Evolutionary conservation across 2,329 filamentous ascomycete genomes (phyloP), one percentile per base, ranked within the genome.

Genomic region (Tolypocladium amazonense): DNA sequence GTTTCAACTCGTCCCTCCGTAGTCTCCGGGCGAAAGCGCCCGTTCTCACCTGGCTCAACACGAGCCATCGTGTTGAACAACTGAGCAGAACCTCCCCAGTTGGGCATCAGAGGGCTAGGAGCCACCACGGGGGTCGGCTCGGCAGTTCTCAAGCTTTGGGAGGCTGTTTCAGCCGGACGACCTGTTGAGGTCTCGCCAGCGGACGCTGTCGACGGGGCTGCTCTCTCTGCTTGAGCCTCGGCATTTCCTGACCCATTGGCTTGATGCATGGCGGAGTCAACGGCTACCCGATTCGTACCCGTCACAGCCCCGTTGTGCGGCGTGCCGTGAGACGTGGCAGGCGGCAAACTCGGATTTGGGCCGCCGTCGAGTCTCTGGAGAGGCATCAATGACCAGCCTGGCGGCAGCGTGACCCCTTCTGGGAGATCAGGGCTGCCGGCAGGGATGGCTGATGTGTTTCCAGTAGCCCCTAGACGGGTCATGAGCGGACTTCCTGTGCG

Each of bases 351-450:
- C 20, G 56, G 67, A 23, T 54, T 70, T 18, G 69, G 66, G 4
- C 64, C 67, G n/a, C 72, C 75, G 57, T 82, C 79, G 11, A 83
- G 64, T 30, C 82, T 77, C 63, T 86, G 80, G 2, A 88, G 75
- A 30, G 86, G 85, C 54, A 88, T 73, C 45, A 88, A 71, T 27
- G 83, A 82, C 86, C 86, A 88, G 6, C 86, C 86, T 35, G 80
- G 77, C 2, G 86, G 86, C 25, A 88, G 79, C 6, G 81, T 77
- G n/a, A 88, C 77, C 7, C 85, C 85, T 58, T 84, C 80, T 0
- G 86, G 86, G 11, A 88, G 75, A 9, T 86, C 83, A 25, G 81
- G 70, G 65, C 83, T 86, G 23, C 84, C 84, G 4, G 84, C 75
- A 5, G 83, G 82, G 57, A 87, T 85, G 1, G 81, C 74, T 18